Percentiles rank a stretch among this genome's conserved stretches.
These are phyloP conservation scores for Zygosaccharomyces pseudobailii DNA, from an alignment of 1,139 yeast species.

Conservation along the genomic window DNA sequence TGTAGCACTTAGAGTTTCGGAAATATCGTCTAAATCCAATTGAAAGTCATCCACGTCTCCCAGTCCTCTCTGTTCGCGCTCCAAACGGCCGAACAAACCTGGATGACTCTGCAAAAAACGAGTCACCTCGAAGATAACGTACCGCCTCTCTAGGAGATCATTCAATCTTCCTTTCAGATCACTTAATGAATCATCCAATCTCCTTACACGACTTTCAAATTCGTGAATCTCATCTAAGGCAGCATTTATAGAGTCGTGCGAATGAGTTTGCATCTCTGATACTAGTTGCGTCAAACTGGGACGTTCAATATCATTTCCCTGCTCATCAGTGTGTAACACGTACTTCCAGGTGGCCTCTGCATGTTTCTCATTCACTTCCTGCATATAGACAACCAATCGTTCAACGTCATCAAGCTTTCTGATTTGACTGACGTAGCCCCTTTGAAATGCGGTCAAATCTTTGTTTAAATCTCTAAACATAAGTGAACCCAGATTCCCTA, in stretches of 20 bases:
- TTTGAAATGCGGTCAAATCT: slow-evolving; percentile 64
- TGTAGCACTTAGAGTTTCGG: slow-evolving; percentile 26
- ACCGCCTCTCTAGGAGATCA: slow-evolving; percentile 44
- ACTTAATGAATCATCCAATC: slow-evolving; percentile 42
- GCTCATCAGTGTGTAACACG: slow-evolving; percentile 34
- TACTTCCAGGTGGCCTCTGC: slow-evolving; percentile 35
- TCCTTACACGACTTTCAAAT: slow-evolving; percentile 42
- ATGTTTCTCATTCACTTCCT: slow-evolving; percentile 41
- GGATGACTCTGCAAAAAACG: slow-evolving; percentile 38
- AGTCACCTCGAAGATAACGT: slow-evolving; percentile 44
- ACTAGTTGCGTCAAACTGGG: slow-evolving; percentile 20
- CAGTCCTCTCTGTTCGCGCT: slow-evolving; percentile 17
- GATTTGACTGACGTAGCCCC: slow-evolving; percentile 65
- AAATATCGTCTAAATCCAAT: slow-evolving; percentile 19
- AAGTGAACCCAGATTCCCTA: slow-evolving; percentile 60
- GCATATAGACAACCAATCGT: slow-evolving; percentile 54
- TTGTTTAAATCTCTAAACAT: slow-evolving; percentile 70
- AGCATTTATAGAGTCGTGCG: slow-evolving; percentile 42
- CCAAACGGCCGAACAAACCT: slow-evolving; percentile 26
- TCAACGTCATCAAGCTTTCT: slow-evolving; percentile 64
- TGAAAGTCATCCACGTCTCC: slow-evolving; percentile 26
- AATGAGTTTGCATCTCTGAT: slow-evolving; percentile 21
- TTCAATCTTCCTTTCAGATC: slow-evolving; percentile 37
- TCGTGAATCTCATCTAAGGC: slow-evolving; percentile 37
- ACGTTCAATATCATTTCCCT: slow-evolving; percentile 18